These are phyloP conservation scores for Boletus pseudopeckii DNA, from an alignment of 768 basidiomycete species.

Conservation along the genomic window DNA sequence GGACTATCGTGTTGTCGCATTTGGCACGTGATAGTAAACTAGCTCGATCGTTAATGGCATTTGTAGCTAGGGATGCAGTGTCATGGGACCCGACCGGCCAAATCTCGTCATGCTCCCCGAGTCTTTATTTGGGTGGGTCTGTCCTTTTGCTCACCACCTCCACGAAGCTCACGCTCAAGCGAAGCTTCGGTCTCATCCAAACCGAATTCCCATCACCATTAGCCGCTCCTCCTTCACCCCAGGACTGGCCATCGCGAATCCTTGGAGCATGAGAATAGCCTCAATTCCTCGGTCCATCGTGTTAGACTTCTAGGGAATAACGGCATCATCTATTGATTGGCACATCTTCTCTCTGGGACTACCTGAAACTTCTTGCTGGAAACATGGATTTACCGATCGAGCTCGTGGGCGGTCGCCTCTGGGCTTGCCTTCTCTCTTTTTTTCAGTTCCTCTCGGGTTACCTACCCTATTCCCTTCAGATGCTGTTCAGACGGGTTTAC, in stretches of 20 bases:
- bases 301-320: neutral
- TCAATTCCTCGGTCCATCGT: neutral
- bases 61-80: neutral
- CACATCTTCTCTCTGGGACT: neutral
- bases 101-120: neutral
- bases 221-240: neutral
- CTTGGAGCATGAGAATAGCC: constrained; percentile 2
- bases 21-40: neutral
- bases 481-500: constrained; percentile 17
- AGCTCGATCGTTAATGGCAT: neutral
- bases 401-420: constrained; percentile 15
- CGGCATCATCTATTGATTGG: neutral
- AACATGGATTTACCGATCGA: constrained; percentile 23
- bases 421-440: constrained; percentile 13
- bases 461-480: constrained; percentile 18
- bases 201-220: neutral
- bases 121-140: constrained; percentile 11
- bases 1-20: too few species aligned
- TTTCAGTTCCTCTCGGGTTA: constrained; percentile 11
- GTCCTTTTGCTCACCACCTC: neutral
- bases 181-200: neutral
- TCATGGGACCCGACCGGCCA: neutral
- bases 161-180: constrained; percentile 2
- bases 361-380: neutral
- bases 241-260: neutral